Evolutionary conservation across 2,329 filamentous ascomycete genomes (phyloP).

Genomic region (Colletotrichum costaricense): DNA sequence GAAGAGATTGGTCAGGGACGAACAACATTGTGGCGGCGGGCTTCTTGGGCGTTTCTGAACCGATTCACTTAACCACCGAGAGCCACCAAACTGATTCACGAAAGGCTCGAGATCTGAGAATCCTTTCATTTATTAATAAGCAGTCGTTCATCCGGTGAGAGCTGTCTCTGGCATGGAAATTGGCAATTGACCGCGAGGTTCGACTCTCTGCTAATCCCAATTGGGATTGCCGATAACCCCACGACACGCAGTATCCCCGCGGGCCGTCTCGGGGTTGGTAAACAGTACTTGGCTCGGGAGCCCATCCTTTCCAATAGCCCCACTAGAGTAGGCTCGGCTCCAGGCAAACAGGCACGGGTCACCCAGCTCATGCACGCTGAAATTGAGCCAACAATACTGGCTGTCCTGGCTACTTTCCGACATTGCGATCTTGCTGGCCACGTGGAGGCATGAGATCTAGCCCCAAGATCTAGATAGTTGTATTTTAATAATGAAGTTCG

Average conservation of each 20-base stretch:
- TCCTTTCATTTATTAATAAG: not conserved
- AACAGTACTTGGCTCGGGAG: not conserved
- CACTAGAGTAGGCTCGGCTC: not conserved
- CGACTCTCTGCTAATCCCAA: not conserved
- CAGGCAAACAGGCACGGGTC: not conserved
- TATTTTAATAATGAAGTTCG: not conserved
- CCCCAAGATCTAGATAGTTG: too few relatives aligned
- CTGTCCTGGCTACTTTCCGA: not conserved
- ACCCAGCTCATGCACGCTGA: not conserved
- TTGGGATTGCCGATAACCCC: not conserved
- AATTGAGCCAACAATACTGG: not conserved
- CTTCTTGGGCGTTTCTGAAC: not conserved
- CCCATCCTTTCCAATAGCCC: not conserved
- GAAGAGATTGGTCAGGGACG: not conserved
- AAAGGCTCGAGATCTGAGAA: too few relatives aligned
- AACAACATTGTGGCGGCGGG: not conserved
- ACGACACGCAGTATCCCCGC: not conserved
- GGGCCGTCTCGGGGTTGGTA: too few relatives aligned
- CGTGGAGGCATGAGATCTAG: not conserved
- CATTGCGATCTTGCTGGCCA: not conserved
- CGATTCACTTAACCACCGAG: not conserved
- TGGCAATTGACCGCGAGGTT: not conserved
- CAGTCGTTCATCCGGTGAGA: not conserved
- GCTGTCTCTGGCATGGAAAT: not conserved
- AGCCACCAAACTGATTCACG: too few relatives aligned